Percentiles rank a stretch among this genome's conserved stretches.
Conservation (phyloP, 2,329 filamentous ascomycete genomes). For the Exophiala mesophila region DNA sequence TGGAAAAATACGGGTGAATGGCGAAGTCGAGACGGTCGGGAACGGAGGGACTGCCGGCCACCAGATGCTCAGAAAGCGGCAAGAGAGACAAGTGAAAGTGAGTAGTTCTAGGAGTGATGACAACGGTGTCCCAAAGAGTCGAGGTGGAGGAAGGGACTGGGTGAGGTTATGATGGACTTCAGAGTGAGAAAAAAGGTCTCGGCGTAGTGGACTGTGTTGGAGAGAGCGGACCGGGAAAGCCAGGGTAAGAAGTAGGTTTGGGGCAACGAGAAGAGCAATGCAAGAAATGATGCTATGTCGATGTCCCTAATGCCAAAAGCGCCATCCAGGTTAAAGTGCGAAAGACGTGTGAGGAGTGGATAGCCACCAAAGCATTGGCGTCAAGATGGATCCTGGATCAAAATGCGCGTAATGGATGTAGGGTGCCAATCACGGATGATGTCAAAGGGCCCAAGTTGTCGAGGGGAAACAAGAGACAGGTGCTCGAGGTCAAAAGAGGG, state of each 20-base stretch:
- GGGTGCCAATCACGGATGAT: neutral
- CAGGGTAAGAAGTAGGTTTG: neutral
- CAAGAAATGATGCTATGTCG: slow-evolving; percentile 3
- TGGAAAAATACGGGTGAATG: too few species aligned
- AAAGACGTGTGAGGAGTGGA: neutral
- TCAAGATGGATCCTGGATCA: neutral
- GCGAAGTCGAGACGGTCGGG: too few species aligned
- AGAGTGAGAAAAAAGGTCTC: neutral
- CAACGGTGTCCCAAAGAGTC: too few species aligned
- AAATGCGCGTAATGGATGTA: neutral
- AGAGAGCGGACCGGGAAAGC: neutral
- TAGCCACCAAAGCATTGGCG: neutral
- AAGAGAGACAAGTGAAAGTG: too few species aligned
- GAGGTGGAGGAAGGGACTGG: slow-evolving; percentile 2
- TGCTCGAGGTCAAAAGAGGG: neutral
- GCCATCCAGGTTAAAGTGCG: neutral
- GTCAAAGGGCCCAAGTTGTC: neutral
- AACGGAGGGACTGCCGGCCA: too few species aligned
- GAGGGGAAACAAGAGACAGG: neutral
- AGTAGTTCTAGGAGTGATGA: too few species aligned
- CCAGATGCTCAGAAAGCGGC: too few species aligned
- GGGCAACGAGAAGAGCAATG: neutral
- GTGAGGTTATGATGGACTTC: too few species aligned
- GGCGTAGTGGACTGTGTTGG: neutral
- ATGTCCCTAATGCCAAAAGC: neutral